Conservation (phyloP, 192 early-diverging fungal species). For the Ambispora gerdemannii region DNA sequence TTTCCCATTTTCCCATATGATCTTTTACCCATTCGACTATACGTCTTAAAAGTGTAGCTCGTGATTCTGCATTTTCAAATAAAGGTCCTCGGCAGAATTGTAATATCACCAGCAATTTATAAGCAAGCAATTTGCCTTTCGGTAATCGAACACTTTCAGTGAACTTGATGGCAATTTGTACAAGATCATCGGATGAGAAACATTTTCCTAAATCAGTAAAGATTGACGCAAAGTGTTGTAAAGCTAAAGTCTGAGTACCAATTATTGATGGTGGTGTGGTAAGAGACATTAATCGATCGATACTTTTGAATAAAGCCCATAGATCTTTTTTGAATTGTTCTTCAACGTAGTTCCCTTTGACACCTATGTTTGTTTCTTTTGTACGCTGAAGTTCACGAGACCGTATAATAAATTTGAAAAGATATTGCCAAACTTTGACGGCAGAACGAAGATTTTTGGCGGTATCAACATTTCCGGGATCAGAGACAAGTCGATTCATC, state of each 20-base stretch:
- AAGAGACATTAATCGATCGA: slow-evolving; percentile 51
- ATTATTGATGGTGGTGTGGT: slow-evolving; percentile 53
- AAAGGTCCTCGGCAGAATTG: slow-evolving; percentile 31
- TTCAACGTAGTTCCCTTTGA: slow-evolving; percentile 30
- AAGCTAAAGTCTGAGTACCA: slow-evolving; percentile 57
- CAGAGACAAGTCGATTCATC: slow-evolving; percentile 32
- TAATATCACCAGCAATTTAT: slow-evolving; percentile 29
- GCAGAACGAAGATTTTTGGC: slow-evolving; percentile 49
- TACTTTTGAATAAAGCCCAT: slow-evolving; percentile 37
- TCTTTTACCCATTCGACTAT: slow-evolving; percentile 33
- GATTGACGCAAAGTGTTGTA: slow-evolving; percentile 47
- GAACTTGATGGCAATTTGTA: slow-evolving; percentile 34
- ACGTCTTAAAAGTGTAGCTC: slow-evolving; percentile 28
- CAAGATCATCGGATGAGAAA: slow-evolving; percentile 36
- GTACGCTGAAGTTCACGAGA: slow-evolving; percentile 38
- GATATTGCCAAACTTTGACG: slow-evolving; percentile 62
- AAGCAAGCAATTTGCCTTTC: slow-evolving; percentile 27
- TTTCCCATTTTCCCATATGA: slow-evolving; percentile 40
- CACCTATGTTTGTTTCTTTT: slow-evolving; percentile 31
- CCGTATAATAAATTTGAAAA: slow-evolving; percentile 54
- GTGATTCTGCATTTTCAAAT: slow-evolving; percentile 30
- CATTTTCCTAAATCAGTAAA: slow-evolving; percentile 40
- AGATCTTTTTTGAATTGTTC: slow-evolving; percentile 49
- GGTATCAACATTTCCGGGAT: slow-evolving; percentile 35
- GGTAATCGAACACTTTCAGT: slow-evolving; percentile 36